phyloP scores from a whole-genome alignment of 495 filamentous ascomycete genomes.

The Cudoniella acicularis region DNA sequence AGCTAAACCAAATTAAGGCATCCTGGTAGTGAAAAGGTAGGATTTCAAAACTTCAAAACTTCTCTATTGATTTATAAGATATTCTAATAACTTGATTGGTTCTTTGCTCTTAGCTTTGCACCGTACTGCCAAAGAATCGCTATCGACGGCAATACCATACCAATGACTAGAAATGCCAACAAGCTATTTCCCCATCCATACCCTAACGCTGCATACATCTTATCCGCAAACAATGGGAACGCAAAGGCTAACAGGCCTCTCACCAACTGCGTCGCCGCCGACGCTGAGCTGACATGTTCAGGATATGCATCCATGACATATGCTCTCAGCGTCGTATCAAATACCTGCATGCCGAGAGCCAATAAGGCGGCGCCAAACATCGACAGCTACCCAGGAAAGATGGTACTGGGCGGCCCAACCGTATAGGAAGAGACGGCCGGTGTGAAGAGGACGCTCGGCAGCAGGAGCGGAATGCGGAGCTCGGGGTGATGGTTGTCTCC shows the following conservation, averaged over 20 bases:
- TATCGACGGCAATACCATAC: slow-evolving; percentile 31
- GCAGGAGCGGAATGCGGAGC: slow-evolving; percentile 76
- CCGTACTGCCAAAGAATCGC: slow-evolving; percentile 72
- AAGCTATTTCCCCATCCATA: slow-evolving; percentile 72
- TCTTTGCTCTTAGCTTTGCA: slow-evolving; percentile 56
- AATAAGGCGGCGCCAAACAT: slow-evolving; percentile 69
- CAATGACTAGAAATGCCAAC: slow-evolving; percentile 63
- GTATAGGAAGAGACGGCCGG: slow-evolving; percentile 59
- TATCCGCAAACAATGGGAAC: slow-evolving; percentile 72
- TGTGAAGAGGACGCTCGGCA: slow-evolving; percentile 58
- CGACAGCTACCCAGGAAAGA: slow-evolving; percentile 64
- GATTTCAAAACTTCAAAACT: no score
- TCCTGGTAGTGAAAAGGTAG: no score
- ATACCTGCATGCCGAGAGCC: slow-evolving; percentile 76
- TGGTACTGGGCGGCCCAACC: slow-evolving; percentile 49
- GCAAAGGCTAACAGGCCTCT: slow-evolving; percentile 74
- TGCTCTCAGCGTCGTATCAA: slow-evolving; percentile 60
- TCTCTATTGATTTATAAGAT: no score
- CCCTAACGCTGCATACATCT: slow-evolving; percentile 71
- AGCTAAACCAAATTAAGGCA: no score
- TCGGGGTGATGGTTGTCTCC: slow-evolving; percentile 68
- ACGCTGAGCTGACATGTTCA: slow-evolving; percentile 6
- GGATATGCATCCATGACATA: slow-evolving; percentile 20
- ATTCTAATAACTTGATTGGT: slow-evolving; percentile 64
- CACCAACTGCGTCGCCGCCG: slow-evolving; percentile 17